phyloP scores from a whole-genome alignment of 192 early-diverging fungal genomes.

The Rhizophagus prolifer region DNA sequence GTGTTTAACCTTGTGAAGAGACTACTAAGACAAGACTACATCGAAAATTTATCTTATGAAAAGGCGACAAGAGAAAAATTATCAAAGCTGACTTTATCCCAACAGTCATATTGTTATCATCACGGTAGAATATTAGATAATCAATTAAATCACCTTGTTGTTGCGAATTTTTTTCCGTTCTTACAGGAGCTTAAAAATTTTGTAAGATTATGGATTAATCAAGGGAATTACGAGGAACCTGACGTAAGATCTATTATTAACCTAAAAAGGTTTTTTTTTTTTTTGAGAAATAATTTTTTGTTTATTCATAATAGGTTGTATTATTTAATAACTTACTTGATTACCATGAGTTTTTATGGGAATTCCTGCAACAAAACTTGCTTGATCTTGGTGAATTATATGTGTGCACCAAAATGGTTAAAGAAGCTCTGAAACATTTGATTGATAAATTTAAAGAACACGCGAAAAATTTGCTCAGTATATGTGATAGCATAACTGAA shows the following conservation, averaged over 20 bases:
- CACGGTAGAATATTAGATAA: conserved; percentile 40
- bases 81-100: conserved; percentile 34
- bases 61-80: conserved; percentile 28
- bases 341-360: conserved; percentile 53
- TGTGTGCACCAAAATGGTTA: conserved; percentile 48
- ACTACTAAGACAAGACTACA: conserved; percentile 33
- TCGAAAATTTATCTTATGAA: conserved; percentile 26
- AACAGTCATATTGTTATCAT: conserved; percentile 47
- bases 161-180: conserved; percentile 48
- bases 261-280: background rate
- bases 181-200: conserved; percentile 28
- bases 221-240: conserved; percentile 16
- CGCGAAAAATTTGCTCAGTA: conserved; percentile 27
- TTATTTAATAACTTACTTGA: conserved; percentile 50
- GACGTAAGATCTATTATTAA: conserved; percentile 18
- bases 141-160: conserved; percentile 44
- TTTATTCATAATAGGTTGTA: conserved; percentile 21
- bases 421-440: conserved; percentile 33
- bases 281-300: background rate
- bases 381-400: conserved; percentile 55
- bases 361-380: conserved; percentile 34
- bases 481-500: conserved; percentile 34
- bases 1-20: conserved; percentile 33
- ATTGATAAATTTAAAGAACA: conserved; percentile 3
- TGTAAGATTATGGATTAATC: conserved; percentile 33